Evolutionary conservation across 1,284 basidiomycete species (phyloP), one percentile per base, ranked within the genome.

Genomic region (Apiotrichum akiyoshidainum): DNA sequence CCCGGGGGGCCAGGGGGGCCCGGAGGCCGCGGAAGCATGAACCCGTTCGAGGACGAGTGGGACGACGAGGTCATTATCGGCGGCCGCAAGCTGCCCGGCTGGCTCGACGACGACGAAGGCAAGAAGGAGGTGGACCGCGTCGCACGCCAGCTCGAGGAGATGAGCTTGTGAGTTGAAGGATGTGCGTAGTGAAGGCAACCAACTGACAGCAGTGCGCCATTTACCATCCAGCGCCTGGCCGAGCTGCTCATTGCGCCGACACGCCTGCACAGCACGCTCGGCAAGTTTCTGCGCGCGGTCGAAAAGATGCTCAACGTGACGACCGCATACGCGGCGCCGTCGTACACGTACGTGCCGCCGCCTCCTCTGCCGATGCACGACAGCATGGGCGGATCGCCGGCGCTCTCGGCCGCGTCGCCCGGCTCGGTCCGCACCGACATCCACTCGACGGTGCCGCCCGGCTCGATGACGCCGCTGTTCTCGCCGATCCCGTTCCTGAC

Each of bases 241-340:
- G 92, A 96, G 71, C 84, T 97, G n/a, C 85, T 87, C 47, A 66
- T 87, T 9, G 76, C 83, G 37, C 92, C 92, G 3, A 82, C 81
- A 60, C 79, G 82, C 51, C 83, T 90, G 65, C 94, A 96, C 81
- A 86, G 81, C 44, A 83, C 84, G 31, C 78, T 91, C 7, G 90
- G 92, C 48, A 96, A 96, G 78, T 96, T 93, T 74, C 82, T 95
- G 22, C 89, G 93, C 12, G 92, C 93, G 0, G 79, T 96, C 13
- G 90, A 94, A 68, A 90, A 89, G 70, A 82, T 87, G 16, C 79
- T 94, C 19, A 86, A 90, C 33, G 92, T 97, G 55, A 93, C 91
- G 2, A 92, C 92, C 8, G 65, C 72, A 2, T 78, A 75, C 64
- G 63, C 70, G 37, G 57, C 66, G 11, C 72, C 71, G 14, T 68